A percentile compares a stretch with the other conserved stretches of the same genome.
Conservation (phyloP, 2,329 filamentous ascomycete species). For the Berkeleyomyces rouxiae region DNA sequence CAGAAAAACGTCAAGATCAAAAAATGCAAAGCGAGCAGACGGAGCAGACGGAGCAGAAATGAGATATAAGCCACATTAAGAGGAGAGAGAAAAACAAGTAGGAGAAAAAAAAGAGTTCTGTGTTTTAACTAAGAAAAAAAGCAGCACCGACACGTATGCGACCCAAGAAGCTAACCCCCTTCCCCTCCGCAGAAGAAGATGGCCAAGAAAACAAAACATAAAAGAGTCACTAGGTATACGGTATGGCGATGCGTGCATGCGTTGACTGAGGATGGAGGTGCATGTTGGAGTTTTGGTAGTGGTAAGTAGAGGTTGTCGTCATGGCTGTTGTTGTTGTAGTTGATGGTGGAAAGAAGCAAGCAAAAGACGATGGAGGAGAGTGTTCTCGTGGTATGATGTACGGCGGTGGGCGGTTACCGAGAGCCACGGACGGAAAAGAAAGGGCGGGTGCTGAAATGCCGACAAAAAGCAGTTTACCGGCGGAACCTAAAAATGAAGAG, state of each 20-base stretch:
- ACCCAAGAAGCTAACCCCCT: background rate
- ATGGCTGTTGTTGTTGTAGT: background rate
- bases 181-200: background rate
- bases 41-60: background rate
- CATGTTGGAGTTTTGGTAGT: background rate
- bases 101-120: conserved; percentile 5
- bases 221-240: background rate
- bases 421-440: background rate
- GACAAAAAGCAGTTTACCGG: conserved; percentile 44
- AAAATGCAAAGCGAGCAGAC: conserved; percentile 1
- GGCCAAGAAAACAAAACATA: background rate
- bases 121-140: background rate
- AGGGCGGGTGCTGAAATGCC: background rate
- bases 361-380: background rate
- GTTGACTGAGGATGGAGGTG: background rate
- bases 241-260: background rate
- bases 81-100: background rate
- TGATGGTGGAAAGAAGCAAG: background rate
- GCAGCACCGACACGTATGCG: background rate
- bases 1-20: background rate
- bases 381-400: background rate
- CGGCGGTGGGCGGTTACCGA: background rate
- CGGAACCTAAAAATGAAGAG: conserved; percentile 72
- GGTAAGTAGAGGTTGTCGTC: background rate
- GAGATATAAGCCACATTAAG: conserved; percentile 11